A percentile compares a stretch with the other conserved stretches of the same genome.
phyloP scores from a whole-genome alignment of 495 filamentous ascomycete species.

The Aspergillus saccharolyticus region DNA sequence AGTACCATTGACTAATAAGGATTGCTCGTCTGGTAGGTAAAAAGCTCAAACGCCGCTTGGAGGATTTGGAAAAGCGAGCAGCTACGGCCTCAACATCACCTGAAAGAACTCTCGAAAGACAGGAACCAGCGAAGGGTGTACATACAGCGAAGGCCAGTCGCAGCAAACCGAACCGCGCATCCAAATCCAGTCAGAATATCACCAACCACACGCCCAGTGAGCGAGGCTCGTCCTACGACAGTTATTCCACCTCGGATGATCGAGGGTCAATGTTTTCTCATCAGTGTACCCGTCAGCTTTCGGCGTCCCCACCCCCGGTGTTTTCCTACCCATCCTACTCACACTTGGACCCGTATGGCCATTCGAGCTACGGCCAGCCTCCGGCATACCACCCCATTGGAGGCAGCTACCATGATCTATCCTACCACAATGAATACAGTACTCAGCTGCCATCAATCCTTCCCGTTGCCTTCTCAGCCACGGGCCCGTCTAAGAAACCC shows the following conservation, averaged over 20 bases:
- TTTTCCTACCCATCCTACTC: conserved; percentile 70
- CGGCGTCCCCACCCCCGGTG: conserved; percentile 65
- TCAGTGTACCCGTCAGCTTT: conserved; percentile 65
- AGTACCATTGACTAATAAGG: not conserved
- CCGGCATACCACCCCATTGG: conserved; percentile 63
- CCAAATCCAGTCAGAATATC: conserved; percentile 40
- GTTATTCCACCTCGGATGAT: conserved; percentile 41
- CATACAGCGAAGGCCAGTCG: conserved; percentile 35
- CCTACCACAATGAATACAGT: conserved; percentile 58
- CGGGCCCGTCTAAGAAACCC: conserved; percentile 40
- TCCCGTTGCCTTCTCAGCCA: conserved; percentile 55
- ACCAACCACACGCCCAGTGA: conserved; percentile 29
- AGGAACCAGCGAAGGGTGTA: conserved; percentile 41
- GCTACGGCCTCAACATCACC: conserved; percentile 72
- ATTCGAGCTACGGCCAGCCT: conserved; percentile 57
- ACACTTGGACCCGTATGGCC: conserved; percentile 60
- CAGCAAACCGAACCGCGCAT: conserved; percentile 34
- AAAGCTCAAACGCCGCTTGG: conserved; percentile 95
- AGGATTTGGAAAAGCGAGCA: conserved; percentile 91
- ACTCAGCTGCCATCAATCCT: conserved; percentile 57
- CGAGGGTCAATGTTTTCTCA: conserved; percentile 55
- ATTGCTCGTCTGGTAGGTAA: conserved; percentile 61
- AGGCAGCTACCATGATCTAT: conserved; percentile 49
- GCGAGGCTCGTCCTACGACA: conserved; percentile 29
- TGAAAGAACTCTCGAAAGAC: conserved; percentile 56